These are phyloP conservation scores for Alternaria hordeiaustralica DNA, from an alignment of 2,329 filamentous ascomycete species.

Conservation along the genomic window DNA sequence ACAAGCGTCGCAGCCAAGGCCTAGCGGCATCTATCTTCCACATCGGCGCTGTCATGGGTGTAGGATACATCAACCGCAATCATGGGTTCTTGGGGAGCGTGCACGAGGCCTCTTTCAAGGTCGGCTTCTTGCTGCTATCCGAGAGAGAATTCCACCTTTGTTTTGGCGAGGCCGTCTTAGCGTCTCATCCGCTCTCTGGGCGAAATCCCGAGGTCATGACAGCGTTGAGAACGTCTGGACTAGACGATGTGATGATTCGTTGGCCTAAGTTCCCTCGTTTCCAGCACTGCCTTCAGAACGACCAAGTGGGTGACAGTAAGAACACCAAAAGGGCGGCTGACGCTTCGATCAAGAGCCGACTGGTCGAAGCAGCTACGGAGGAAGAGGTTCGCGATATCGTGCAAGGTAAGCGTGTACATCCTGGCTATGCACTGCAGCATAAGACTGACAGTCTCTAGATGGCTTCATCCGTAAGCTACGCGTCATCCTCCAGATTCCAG, in stretches of 20 bases:
- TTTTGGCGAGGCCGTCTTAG: constrained; percentile 14
- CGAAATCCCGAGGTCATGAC: background rate
- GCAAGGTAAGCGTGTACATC: background rate
- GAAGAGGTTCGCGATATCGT: background rate
- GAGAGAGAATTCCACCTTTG: constrained; percentile 22
- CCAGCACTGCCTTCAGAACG: background rate
- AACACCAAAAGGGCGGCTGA: background rate
- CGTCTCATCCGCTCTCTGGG: constrained; percentile 2
- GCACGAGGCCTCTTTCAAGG: background rate
- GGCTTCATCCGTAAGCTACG: background rate
- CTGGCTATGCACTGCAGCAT: background rate
- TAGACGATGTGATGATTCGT: background rate
- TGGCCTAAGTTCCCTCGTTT: background rate
- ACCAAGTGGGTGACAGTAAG: background rate
- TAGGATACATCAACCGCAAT: constrained; percentile 17
- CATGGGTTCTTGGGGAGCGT: background rate
- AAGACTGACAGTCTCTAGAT: background rate
- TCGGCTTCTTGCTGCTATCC: constrained; percentile 1
- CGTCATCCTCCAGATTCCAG: background rate
- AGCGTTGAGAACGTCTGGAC: background rate
- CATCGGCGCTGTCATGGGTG: background rate
- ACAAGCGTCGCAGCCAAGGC: constrained; percentile 47
- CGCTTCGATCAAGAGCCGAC: background rate
- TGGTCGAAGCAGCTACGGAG: background rate
- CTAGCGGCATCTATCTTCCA: background rate